Evolutionary conservation across 2,329 filamentous ascomycete genomes (phyloP), one percentile per base, ranked within the genome.

Genomic region (Ophiostoma fasciatum): DNA sequence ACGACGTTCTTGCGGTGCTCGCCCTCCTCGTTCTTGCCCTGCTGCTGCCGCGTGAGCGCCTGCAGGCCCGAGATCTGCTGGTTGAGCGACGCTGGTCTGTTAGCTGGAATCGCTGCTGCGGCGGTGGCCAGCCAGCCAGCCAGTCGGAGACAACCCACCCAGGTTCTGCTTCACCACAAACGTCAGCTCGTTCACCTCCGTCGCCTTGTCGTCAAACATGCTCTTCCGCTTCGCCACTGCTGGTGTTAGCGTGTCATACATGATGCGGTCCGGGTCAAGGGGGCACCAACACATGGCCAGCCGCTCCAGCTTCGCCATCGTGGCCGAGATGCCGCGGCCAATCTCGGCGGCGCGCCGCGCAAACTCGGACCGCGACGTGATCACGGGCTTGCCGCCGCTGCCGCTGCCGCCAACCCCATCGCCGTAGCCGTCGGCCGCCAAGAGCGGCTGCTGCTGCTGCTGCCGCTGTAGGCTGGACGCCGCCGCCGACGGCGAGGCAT

Each of bases 1-100:
- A 94, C 82, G 22, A 96, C 90, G 52, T 96, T 94, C 60, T 94
- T 93, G 64, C 93, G 94, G 62, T 98, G 92, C 54, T 96, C 87
- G 48, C 85, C 85, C 57, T 94, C 84, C 47, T 72, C 74, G 44
- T 61, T 65, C 46, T 66, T 71, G 29, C 82, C 79, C 48, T 88
- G 80, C 56, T 87, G 78, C 40, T 82, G 71, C 36, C 77, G 72
- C 12, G 84, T 79, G 31, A 94, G 67, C 7, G 69, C 62, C 53
- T 93, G 82, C n/a, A 98, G 65, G 9, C 68, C 66, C 31, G 81
- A 80, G 48, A 96, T 96, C 52, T 93, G 82, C 46, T 84, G 76
- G 58, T 94, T 96, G 17, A 74, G 56, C 9, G 65, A 75, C 9
- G 44, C 44, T 48, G 35, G 7, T 13, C 6, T 17, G 11, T 28